Evolutionary conservation across 805 yeast genomes (phyloP).

Genomic region (Ogataea siamensis): DNA sequence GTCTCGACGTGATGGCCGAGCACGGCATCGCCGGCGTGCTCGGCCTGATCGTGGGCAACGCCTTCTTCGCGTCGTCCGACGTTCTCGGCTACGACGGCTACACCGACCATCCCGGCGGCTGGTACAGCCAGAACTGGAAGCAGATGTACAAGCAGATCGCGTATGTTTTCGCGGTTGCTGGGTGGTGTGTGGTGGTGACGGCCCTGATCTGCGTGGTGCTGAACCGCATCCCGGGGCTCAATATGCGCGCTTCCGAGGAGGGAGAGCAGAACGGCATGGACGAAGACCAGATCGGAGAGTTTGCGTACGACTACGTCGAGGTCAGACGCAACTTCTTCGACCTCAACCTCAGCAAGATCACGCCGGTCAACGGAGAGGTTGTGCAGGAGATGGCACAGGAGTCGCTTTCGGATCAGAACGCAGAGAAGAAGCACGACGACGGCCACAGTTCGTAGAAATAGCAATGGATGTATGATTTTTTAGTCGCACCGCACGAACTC

Average conservation of each 20-base stretch:
- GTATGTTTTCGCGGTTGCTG: constrained; percentile 70
- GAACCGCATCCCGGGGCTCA: constrained; percentile 76
- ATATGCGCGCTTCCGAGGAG: constrained; percentile 75
- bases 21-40: constrained; percentile 96
- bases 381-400: constrained; percentile 1
- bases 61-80: constrained; percentile 79
- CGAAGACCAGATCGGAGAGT: constrained; percentile 96
- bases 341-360: constrained; percentile 12
- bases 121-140: constrained; percentile 86
- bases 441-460: not conserved
- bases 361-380: not conserved
- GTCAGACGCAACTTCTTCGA: constrained; percentile 86
- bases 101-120: constrained; percentile 85
- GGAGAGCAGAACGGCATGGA: constrained; percentile 91
- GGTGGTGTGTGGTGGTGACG: constrained; percentile 75
- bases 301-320: constrained; percentile 98
- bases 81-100: constrained; percentile 89
- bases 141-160: constrained; percentile 91
- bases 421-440: constrained; percentile 1
- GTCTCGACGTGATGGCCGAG: constrained; percentile 95
- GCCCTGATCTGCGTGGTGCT: constrained; percentile 71
- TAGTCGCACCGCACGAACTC: constrained; percentile 46
- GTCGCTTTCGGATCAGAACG: not conserved
- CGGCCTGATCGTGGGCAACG: constrained; percentile 80
- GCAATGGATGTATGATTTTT: constrained; percentile 1